Percentiles rank a stretch among this genome's conserved stretches.
These are phyloP conservation scores for Peronospora destructor DNA, from an alignment of 352 stramenopile species.

Conservation along the genomic window DNA sequence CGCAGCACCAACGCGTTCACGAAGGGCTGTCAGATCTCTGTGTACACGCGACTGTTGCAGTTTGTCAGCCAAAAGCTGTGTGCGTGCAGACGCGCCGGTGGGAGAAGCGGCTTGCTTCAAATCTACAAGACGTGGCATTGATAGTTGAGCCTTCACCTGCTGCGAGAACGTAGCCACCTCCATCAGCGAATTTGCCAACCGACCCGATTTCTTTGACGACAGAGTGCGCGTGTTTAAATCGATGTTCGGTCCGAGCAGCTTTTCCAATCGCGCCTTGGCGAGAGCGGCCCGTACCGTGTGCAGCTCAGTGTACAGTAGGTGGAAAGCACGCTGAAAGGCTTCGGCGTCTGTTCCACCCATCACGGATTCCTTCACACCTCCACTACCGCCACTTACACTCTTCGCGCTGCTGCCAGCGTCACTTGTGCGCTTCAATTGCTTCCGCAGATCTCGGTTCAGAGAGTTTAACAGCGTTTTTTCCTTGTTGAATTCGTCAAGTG, in stretches of 20 bases:
- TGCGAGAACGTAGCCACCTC: constrained; percentile 45
- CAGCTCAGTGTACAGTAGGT: constrained; percentile 48
- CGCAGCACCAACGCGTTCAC: constrained; percentile 33
- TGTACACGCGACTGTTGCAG: constrained; percentile 40
- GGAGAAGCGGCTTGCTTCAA: constrained; percentile 25
- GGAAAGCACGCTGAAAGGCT: constrained; percentile 53
- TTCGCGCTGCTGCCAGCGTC: constrained; percentile 32
- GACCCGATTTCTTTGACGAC: constrained; percentile 22
- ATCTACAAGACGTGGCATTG: constrained; percentile 66
- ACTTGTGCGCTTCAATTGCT: constrained; percentile 68
- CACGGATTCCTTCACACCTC: constrained; percentile 24
- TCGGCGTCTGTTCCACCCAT: constrained; percentile 43
- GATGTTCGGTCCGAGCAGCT: constrained; percentile 32
- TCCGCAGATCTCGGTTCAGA: constrained; percentile 67
- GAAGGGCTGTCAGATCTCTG: constrained; percentile 37
- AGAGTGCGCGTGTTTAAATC: constrained; percentile 2
- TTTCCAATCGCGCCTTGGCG: constrained; percentile 55
- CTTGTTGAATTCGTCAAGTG: constrained; percentile 78
- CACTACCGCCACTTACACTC: constrained; percentile 13
- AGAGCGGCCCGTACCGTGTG: constrained; percentile 42
- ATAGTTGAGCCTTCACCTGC: constrained; percentile 49
- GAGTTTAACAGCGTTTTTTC: constrained; percentile 66
- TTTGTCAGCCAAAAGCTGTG: constrained; percentile 46
- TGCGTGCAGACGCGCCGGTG: constrained; percentile 21
- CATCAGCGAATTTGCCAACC: constrained; percentile 32